phyloP scores from a whole-genome alignment of 2,329 filamentous ascomycete species.

The Ilyonectria sp. region DNA sequence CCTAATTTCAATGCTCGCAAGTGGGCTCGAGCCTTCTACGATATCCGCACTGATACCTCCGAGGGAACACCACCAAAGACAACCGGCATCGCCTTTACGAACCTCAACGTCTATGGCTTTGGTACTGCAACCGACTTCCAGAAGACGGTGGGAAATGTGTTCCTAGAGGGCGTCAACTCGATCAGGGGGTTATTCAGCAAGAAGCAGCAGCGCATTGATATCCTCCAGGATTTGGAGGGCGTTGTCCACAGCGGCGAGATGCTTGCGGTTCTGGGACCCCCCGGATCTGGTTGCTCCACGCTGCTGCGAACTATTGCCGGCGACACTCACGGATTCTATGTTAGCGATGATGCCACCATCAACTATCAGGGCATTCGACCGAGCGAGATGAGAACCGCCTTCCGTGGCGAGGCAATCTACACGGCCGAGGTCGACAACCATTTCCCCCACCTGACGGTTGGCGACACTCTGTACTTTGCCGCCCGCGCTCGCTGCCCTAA shows the following conservation, averaged over 20 bases:
- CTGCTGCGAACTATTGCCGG: constrained; percentile 85
- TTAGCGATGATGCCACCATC: constrained; percentile 77
- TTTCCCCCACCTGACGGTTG: constrained; percentile 81
- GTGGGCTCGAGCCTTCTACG: constrained; percentile 59
- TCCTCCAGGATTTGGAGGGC: constrained; percentile 75
- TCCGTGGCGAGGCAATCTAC: constrained; percentile 86
- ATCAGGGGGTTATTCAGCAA: constrained; percentile 65
- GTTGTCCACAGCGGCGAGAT: constrained; percentile 78
- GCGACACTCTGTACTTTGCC: constrained; percentile 82
- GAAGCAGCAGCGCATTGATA: constrained; percentile 71
- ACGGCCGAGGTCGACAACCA: constrained; percentile 86
- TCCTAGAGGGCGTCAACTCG: constrained; percentile 61
- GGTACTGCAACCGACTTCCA: constrained; percentile 78
- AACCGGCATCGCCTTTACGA: constrained; percentile 74
- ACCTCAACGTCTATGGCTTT: constrained; percentile 76
- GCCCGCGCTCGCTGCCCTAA: constrained; percentile 76
- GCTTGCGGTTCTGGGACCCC: constrained; percentile 79
- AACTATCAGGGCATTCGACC: constrained; percentile 80
- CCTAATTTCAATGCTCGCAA: constrained; percentile 58
- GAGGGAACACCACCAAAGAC: constrained; percentile 69
- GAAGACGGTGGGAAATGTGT: constrained; percentile 72
- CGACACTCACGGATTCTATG: constrained; percentile 81
- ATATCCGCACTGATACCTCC: constrained; percentile 36
- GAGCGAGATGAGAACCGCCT: constrained; percentile 79
- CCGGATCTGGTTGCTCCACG: constrained; percentile 80